Evolutionary conservation across 768 basidiomycete genomes (phyloP).

Genomic region (Russula virescens): DNA sequence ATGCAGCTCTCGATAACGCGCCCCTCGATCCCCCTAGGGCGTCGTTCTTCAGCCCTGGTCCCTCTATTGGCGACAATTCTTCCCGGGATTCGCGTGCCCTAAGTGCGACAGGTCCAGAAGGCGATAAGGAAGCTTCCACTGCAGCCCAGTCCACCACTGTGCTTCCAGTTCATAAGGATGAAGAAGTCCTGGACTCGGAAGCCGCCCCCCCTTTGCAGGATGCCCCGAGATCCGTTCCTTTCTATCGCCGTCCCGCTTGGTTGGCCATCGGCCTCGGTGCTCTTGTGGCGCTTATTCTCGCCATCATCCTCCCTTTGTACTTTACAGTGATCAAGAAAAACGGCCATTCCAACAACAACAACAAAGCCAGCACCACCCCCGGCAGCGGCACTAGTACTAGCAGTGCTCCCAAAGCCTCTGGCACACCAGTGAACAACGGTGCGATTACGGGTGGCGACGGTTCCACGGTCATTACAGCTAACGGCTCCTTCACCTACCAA

Average conservation of each 20-base stretch:
- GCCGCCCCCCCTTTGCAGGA: neutral
- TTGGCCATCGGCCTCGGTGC: slow-evolving; percentile 5
- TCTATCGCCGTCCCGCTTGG: slow-evolving; percentile 6
- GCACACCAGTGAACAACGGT: neutral
- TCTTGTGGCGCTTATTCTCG: slow-evolving; percentile 7
- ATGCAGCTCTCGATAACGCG: neutral
- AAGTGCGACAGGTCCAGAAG: neutral
- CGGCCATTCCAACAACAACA: neutral
- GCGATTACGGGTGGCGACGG: slow-evolving; percentile 22
- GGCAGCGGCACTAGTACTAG: neutral
- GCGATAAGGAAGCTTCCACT: slow-evolving; percentile 4
- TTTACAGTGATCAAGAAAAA: slow-evolving; percentile 8
- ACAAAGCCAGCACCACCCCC: neutral
- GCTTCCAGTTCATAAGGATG: neutral
- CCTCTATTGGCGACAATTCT: neutral
- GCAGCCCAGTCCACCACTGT: neutral
- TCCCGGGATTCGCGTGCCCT: slow-evolving; percentile 2
- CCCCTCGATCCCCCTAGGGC: neutral
- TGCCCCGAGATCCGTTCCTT: neutral
- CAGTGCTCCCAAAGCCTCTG: neutral
- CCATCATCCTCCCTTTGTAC: slow-evolving; percentile 10
- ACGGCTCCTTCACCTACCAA: slow-evolving; percentile 42
- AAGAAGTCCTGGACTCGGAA: slow-evolving; percentile 3
- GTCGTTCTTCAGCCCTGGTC: neutral
- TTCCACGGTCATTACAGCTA: slow-evolving; percentile 32